Conservation (phyloP, 225 moss, liverwort and hornwort genomes). For the Straminergon stramineum region DNA sequence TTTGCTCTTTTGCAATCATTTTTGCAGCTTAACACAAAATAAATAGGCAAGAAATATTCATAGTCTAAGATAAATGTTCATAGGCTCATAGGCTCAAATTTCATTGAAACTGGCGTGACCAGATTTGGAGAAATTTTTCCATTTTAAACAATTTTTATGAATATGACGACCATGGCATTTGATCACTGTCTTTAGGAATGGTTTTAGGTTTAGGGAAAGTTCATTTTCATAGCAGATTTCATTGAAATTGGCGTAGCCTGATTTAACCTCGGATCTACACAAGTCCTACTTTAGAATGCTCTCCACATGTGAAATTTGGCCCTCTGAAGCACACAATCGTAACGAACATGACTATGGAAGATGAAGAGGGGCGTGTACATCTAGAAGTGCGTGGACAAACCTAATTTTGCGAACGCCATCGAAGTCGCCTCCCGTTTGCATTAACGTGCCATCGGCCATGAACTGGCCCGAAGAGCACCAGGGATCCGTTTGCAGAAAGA, state of each 20-base stretch:
- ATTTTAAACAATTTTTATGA: neutral
- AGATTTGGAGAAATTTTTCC: neutral
- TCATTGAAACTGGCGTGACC: neutral
- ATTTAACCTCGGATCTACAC: neutral
- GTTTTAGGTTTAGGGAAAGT: neutral
- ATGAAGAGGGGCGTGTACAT: neutral
- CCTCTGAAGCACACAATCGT: neutral
- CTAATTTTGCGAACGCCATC: conserved; percentile 45
- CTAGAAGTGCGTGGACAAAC: neutral
- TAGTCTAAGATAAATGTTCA: no score
- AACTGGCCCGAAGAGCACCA: conserved; percentile 57
- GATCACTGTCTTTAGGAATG: neutral
- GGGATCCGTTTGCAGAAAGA: conserved; percentile 34
- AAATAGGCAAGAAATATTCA: neutral
- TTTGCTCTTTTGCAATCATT: neutral
- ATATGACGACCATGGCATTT: neutral
- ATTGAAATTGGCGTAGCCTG: neutral
- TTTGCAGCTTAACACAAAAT: neutral
- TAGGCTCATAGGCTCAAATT: neutral
- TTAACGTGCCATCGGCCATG: conserved; percentile 35
- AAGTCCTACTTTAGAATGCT: no score
- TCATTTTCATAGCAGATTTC: neutral
- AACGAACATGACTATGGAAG: neutral
- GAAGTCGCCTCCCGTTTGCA: conserved; percentile 51
- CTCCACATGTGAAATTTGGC: no score